phyloP scores from a whole-genome alignment of 768 basidiomycete species.

The Boletus reticulatus region DNA sequence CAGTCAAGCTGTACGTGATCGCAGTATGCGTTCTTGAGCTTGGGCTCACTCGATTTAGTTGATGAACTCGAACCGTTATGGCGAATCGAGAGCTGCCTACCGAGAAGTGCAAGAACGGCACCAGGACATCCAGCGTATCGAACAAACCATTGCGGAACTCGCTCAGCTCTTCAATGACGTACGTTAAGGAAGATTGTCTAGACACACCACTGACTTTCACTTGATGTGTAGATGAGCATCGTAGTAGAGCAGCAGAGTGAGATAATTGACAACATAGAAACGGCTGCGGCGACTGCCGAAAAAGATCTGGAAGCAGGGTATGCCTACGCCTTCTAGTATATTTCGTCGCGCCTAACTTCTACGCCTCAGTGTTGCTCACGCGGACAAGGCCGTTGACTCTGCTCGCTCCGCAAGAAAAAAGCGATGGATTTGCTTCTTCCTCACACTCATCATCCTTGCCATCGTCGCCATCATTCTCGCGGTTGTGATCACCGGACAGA shows the following conservation, averaged over 20 bases:
- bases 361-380: slow-evolving; percentile 65
- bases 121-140: slow-evolving; percentile 94
- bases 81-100: slow-evolving; percentile 86
- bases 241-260: slow-evolving; percentile 95
- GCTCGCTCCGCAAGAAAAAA: slow-evolving; percentile 91
- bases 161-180: slow-evolving; percentile 97
- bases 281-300: slow-evolving; percentile 69
- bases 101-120: slow-evolving; percentile 97
- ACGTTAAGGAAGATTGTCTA: slow-evolving; percentile 22
- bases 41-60: slow-evolving; percentile 46
- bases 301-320: slow-evolving; percentile 87
- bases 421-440: slow-evolving; percentile 95
- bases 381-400: slow-evolving; percentile 81
- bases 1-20: slow-evolving; percentile 67
- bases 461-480: slow-evolving; percentile 64
- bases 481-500: slow-evolving; percentile 50
- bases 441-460: slow-evolving; percentile 62
- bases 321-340: slow-evolving; percentile 20
- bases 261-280: slow-evolving; percentile 77
- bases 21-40: background rate
- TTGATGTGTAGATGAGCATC: slow-evolving; percentile 73
- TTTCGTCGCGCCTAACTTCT: background rate
- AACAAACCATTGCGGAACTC: slow-evolving; percentile 87
- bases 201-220: slow-evolving; percentile 2
- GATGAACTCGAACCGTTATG: slow-evolving; percentile 88